Base-by-base conservation (phyloP, 2,329 filamentous ascomycete species). In the Trichoderma gracile region DNA sequence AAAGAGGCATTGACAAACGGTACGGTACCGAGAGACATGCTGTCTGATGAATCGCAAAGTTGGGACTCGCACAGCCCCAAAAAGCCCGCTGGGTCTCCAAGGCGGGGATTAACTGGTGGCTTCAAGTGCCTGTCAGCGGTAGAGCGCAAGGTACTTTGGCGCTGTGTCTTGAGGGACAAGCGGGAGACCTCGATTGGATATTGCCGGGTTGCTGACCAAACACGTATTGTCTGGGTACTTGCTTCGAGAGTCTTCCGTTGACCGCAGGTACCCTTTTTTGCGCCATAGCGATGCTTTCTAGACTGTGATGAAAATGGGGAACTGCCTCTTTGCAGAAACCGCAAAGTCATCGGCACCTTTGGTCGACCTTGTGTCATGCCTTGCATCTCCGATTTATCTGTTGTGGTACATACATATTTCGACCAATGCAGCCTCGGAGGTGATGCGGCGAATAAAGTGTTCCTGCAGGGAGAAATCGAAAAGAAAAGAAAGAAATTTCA, bases 21-120 rank as follows among this genome's bases (percentile, higher is more conserved):
- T 33, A 33, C 30, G n/a, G 6, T 33, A 33, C 30, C 30, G 8
- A 33, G 8, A 33, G 8, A 33, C 30, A 33, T n/a, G 8, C 30
- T 30, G 3, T 30, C 47, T 52, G 47, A 52, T 52, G 30, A 30
- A 52, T 52, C n/a, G 17, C 33, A 52, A 52, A 52, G 8, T 19
- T 10, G 3, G 17, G 14, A 1, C 12, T 52, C 47, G 47, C 47
- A 52, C 47, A 52, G 47, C 47, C 47, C 21, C 47, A 52, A 52
- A 30, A n/a, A 15, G 8, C 25, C 50, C 27, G 33, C 27, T 27
- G 50, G 50, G 33, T 53, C 50, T 45, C 33, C 4, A 3, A 23
- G 50, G 50, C 50, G 50, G 50, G 30, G 50, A 40, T 38, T 10
- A 38, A 14, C 12, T 0, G 14, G 6, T 12, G 33, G 33, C 33